Conservation (phyloP, 2,329 filamentous ascomycete genomes). For the Rhynchosporium secalis region DNA sequence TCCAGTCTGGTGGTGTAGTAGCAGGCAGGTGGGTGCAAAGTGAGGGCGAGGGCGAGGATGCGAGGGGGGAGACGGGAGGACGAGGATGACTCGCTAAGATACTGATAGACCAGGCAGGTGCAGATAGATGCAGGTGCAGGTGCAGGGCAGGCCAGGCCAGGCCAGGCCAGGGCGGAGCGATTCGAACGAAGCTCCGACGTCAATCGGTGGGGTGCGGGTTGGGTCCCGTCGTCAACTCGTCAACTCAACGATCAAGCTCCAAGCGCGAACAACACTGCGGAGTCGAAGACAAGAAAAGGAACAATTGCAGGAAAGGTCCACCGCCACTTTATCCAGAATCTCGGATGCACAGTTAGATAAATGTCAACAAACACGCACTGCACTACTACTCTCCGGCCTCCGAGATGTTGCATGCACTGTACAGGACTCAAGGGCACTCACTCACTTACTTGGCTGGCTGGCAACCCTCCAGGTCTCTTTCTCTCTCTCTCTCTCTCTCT, state of each 20-base stretch:
- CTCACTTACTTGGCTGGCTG: no score
- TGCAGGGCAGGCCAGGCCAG: no score
- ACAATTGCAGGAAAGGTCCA: no score
- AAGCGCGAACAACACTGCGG: no score
- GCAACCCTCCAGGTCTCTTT: no score
- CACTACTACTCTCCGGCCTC: neutral
- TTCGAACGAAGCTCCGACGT: neutral
- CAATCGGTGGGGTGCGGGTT: no score
- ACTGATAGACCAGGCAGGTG: neutral
- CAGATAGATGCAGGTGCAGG: no score
- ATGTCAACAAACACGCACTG: neutral
- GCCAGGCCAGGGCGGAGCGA: neutral
- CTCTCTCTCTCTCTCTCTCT: no score
- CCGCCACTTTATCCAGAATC: neutral
- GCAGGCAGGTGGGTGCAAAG: neutral
- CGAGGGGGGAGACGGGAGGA: neutral
- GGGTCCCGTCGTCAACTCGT: no score
- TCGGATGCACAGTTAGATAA: neutral
- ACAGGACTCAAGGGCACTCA: neutral
- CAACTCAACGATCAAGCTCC: no score
- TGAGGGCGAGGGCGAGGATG: neutral
- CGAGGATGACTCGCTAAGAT: neutral
- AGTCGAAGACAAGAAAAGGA: no score
- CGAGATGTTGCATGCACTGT: slow-evolving; percentile 4
- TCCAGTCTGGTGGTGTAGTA: neutral